phyloP scores from a whole-genome alignment of 495 filamentous ascomycete genomes.

The Penicillium canescens region DNA sequence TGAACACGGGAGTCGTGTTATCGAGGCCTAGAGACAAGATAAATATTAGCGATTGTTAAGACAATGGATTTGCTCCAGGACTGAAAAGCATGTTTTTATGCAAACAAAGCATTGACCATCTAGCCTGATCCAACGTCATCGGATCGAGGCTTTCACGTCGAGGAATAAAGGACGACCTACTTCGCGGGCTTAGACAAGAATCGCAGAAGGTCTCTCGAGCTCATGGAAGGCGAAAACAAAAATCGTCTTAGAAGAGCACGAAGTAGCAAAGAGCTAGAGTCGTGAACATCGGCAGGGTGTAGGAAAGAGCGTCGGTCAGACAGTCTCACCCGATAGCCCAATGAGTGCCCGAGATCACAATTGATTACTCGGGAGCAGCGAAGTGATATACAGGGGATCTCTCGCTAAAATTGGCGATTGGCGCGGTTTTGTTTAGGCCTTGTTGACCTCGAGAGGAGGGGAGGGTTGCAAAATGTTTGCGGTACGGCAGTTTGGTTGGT shows the following conservation, averaged over 20 bases:
- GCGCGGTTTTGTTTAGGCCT: constrained; percentile 9
- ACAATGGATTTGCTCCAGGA: not conserved
- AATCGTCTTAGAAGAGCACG: constrained; percentile 39
- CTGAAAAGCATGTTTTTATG: not conserved
- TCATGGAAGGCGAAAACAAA: constrained; percentile 69
- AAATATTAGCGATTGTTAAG: constrained; percentile 11
- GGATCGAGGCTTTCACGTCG: not conserved
- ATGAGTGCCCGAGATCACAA: constrained; percentile 23
- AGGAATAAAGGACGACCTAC: constrained; percentile 52
- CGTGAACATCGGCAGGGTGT: constrained; percentile 37
- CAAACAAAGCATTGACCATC: not conserved
- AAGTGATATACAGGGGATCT: constrained; percentile 4
- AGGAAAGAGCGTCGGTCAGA: constrained; percentile 13
- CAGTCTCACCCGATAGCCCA: constrained; percentile 14
- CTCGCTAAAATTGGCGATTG: constrained; percentile 5
- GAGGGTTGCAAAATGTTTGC: constrained; percentile 26
- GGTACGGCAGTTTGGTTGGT: constrained; percentile 18
- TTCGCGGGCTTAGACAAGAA: constrained; percentile 96
- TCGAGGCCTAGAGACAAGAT: constrained; percentile 69
- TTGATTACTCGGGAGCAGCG: constrained; percentile 12
- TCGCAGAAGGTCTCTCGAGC: constrained; percentile 86
- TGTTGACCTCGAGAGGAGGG: constrained; percentile 13
- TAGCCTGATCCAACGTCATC: not conserved
- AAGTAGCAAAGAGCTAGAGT: constrained; percentile 37
- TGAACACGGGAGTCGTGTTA: constrained; percentile 61